phyloP scores from a whole-genome alignment of 805 yeast genomes.

The Zygotorulaspora sp. region DNA sequence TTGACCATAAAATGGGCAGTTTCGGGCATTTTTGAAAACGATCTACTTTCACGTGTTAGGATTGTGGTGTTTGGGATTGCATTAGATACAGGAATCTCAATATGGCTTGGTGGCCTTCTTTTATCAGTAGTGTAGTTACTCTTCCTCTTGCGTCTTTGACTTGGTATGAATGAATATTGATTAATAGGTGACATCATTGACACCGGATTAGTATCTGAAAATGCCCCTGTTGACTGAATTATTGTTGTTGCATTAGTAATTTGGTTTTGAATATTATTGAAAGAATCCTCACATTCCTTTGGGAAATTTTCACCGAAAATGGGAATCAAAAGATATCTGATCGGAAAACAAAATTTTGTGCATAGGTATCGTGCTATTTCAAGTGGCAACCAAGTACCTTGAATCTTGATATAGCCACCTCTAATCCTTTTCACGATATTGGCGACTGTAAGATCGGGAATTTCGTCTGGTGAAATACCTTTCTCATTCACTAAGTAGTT shows the following conservation, averaged over 20 bases:
- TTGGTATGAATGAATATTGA: conserved; percentile 1
- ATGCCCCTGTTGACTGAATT: background rate
- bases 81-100: background rate
- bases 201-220: background rate
- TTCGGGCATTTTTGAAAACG: conserved; percentile 9
- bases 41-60: conserved; percentile 1
- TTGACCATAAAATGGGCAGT: conserved; percentile 5
- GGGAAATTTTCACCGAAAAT: conserved; percentile 68
- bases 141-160: background rate
- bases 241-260: background rate
- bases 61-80: background rate
- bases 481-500: conserved; percentile 10
- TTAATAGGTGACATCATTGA: background rate
- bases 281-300: conserved; percentile 30
- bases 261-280: conserved; percentile 5
- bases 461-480: conserved; percentile 12
- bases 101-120: background rate
- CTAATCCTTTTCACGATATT: conserved; percentile 57
- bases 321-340: conserved; percentile 72
- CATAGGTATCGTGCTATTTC: conserved; percentile 65
- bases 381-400: conserved; percentile 89
- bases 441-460: conserved; percentile 18
- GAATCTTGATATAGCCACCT: conserved; percentile 88
- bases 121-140: background rate
- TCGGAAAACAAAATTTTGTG: conserved; percentile 67